These are phyloP conservation scores for Hyphodiscus sp. DNA, from an alignment of 2,329 filamentous ascomycete species.

Conservation along the genomic window DNA sequence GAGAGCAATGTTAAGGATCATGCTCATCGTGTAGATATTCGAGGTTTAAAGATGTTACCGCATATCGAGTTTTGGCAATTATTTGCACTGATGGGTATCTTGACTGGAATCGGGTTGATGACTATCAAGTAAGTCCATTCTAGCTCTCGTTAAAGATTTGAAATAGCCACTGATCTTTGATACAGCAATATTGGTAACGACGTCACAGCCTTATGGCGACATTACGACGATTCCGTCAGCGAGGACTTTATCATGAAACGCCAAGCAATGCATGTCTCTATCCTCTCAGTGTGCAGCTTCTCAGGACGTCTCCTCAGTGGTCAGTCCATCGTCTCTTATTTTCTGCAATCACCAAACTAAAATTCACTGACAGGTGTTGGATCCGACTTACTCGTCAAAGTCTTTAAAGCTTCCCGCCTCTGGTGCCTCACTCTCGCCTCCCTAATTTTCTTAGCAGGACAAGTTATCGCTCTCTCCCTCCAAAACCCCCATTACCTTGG, in stretches of 20 bases:
- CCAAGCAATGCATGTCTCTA: constrained; percentile 89
- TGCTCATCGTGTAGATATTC: constrained; percentile 83
- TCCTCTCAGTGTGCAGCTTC: constrained; percentile 86
- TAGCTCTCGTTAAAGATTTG: neutral
- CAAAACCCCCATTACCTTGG: constrained; percentile 71
- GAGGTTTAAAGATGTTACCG: constrained; percentile 68
- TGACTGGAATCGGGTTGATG: constrained; percentile 93
- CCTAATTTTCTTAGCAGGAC: constrained; percentile 70
- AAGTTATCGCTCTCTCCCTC: constrained; percentile 69
- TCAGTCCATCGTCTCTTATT: constrained; percentile 35
- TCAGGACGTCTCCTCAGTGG: constrained; percentile 71
- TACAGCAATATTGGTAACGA: constrained; percentile 88
- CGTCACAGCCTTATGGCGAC: constrained; percentile 78
- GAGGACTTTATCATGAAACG: constrained; percentile 70
- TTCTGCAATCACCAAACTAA: constrained; percentile 12
- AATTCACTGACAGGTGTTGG: constrained; percentile 58
- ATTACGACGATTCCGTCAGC: constrained; percentile 68
- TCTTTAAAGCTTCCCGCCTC: constrained; percentile 70
- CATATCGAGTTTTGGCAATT: constrained; percentile 84
- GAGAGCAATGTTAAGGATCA: constrained; percentile 56
- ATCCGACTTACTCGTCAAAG: constrained; percentile 83
- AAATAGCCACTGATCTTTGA: neutral
- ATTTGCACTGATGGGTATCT: constrained; percentile 79
- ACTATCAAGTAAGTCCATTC: constrained; percentile 81
- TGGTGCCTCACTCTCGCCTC: constrained; percentile 85